A percentile compares a stretch with the other conserved stretches of the same genome.
These are phyloP conservation scores for Cutaneotrichosporon mucoides DNA, from an alignment of 1,284 basidiomycete species.

Conservation along the genomic window DNA sequence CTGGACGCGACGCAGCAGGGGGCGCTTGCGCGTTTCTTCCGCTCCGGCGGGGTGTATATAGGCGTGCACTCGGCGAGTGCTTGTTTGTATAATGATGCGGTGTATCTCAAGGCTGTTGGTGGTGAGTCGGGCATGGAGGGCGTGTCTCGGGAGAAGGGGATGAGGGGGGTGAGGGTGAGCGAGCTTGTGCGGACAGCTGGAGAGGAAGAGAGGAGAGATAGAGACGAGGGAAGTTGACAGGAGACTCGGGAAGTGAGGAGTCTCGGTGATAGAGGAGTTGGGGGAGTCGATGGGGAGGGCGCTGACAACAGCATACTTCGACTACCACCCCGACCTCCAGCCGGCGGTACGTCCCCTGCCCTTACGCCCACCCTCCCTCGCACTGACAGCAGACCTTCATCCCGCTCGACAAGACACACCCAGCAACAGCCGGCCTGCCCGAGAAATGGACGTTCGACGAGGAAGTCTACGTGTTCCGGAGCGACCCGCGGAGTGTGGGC, in stretches of 20 bases:
- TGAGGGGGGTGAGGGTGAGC: no score
- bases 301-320: slow-evolving; percentile 57
- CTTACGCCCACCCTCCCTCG: no score
- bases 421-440: slow-evolving; percentile 63
- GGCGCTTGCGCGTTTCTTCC: slow-evolving; percentile 63
- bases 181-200: no score
- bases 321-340: slow-evolving; percentile 67
- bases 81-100: slow-evolving; percentile 64
- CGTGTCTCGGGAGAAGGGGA: no score
- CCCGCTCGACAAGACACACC: slow-evolving; percentile 60
- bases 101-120: slow-evolving; percentile 53
- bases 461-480: slow-evolving; percentile 67
- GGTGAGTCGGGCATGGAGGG: slow-evolving; percentile 23
- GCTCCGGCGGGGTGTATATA: slow-evolving; percentile 50
- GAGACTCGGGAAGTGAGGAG: no score
- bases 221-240: neutral
- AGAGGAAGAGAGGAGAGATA: no score
- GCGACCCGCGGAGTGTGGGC: slow-evolving; percentile 64
- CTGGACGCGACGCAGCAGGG: slow-evolving; percentile 59
- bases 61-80: slow-evolving; percentile 60
- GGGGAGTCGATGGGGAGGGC: no score
- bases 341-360: slow-evolving; percentile 31
- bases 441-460: slow-evolving; percentile 58
- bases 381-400: slow-evolving; percentile 53
- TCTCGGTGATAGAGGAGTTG: no score